Conservation (phyloP, 768 basidiomycete genomes). For the Daedaleopsis sinensis region DNA sequence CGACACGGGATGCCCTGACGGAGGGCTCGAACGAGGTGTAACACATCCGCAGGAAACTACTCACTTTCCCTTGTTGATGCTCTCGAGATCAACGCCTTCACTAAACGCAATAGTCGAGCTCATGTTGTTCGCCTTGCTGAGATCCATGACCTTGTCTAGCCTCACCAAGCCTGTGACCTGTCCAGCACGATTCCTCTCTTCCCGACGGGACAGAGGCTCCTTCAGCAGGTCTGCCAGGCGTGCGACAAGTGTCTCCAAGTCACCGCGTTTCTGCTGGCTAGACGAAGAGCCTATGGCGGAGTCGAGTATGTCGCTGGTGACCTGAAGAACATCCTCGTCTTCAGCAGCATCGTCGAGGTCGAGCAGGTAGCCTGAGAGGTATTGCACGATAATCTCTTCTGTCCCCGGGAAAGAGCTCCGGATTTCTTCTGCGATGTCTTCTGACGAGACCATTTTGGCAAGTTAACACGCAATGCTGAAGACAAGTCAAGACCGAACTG, state of each 20-base stretch:
- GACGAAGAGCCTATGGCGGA: constrained; percentile 62
- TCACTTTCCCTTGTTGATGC: constrained; percentile 93
- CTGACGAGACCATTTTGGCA: constrained; percentile 11
- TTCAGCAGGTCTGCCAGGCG: constrained; percentile 65
- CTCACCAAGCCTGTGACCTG: constrained; percentile 62
- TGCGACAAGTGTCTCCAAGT: constrained; percentile 67
- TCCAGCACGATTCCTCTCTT: constrained; percentile 55
- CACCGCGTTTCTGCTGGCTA: constrained; percentile 37
- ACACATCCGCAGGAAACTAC: constrained; percentile 27
- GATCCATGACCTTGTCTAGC: constrained; percentile 85
- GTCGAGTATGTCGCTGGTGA: constrained; percentile 72
- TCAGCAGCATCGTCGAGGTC: constrained; percentile 89
- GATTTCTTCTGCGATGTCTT: constrained; percentile 80
- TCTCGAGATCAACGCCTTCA: constrained; percentile 88
- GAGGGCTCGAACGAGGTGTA: not conserved
- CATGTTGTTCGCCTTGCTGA: constrained; percentile 77
- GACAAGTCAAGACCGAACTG: too few species aligned
- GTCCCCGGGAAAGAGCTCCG: constrained; percentile 69
- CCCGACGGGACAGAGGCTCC: constrained; percentile 61
- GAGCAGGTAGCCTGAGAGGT: constrained; percentile 84
- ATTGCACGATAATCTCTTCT: constrained; percentile 85
- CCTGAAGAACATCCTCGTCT: constrained; percentile 83
- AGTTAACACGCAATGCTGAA: too few species aligned
- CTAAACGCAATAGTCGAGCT: constrained; percentile 79
- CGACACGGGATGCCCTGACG: constrained; percentile 81